Evolutionary conservation across 148 eudicot genomes (phyloP), one percentile per base, ranked within the genome.

Genomic region (Rhododendron henanense): DNA sequence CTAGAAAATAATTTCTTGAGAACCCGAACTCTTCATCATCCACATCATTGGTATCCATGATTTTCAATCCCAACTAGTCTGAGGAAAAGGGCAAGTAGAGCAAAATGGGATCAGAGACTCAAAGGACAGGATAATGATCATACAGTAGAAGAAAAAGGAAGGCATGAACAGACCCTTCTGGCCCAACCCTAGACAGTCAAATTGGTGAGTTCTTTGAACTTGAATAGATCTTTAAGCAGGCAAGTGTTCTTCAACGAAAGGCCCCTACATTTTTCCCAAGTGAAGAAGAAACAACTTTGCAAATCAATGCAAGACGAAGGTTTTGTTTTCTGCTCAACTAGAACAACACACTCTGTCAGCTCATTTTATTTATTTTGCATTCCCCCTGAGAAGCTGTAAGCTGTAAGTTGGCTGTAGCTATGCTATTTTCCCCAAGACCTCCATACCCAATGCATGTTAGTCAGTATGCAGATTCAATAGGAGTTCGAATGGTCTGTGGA

Each of bases 1-100:
- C 94, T 18, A 96, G 87, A 78, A 96, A 96, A 87, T 94, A 96
- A 86, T 92, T 96, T 88, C 99, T 94, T 5, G 99, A 95, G 90
- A 94, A 96, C 21, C 89, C 96, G 50, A 93, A 87, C 81, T 96
- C 99, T 39, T 94, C 97, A 69, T 95, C 98, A 21, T 96, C 95
- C 39, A 78, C 87, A 57, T 93, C 94, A 77, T 90, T 89, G 71
- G 79, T 81, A 35, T 94, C 98, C 98, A 25, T 41, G 11, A 59
- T 19, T 59, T 75, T 44, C 8, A 5, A 51, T 55, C 39, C 39
- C 23, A 55, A 21, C 83, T 13, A 50, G 78, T 76, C 57, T 39
- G 19, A 55, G 78, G 31, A 87, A 31, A 63, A 31, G 39, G 19
- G 73, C 78, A 63, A 71, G 45, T 21, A 10, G 63, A 73, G 79